Base-by-base conservation (phyloP, 108 stramenopile genomes). In the Epipyxis sp. region DNA sequence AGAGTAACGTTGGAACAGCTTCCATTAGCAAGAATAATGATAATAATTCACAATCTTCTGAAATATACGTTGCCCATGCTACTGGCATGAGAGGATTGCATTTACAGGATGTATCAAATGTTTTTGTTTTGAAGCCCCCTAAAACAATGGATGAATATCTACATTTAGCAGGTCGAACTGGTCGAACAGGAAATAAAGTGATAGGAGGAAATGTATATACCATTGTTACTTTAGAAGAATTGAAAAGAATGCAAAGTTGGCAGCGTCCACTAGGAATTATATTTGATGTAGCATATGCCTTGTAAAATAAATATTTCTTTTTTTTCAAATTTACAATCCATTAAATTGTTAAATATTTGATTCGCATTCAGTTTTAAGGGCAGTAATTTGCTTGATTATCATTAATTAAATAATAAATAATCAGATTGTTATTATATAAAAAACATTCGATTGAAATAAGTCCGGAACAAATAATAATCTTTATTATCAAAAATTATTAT, bases 121-220 rank as follows among this genome's bases (percentile, higher is more conserved):
- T 97, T 20, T 78, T 97, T 37, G 84, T 93, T 44, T 87, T 94
- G 39, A 91, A 93, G 37, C 84, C 86, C 76, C 90, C 96, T 1
- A 78, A 80, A n/a, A 87, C 91, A 43, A 91, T 92, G 0, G 94
- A 97, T 80, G 94, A 94, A 78, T 97, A 97, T 85, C 90, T 90
- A 0, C 96, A 97, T 80, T 92, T 97, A 81, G 94, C 96, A 29
- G 96, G 96, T 0, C 80, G 96, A 40, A 93, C 93, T 29, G 96
- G 96, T 68, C 86, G 96, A 6, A 29, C 34, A 6, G 20, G 46
- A 13, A 13, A 13, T 6, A 50, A 50, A 20, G 20, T 13, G 6
- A 50, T 13, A 50, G 20, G 20, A 20, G 46, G 46, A 50, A 25
- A 32, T 65, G 35, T 65, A 32, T 16, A 6, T 6, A 65, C 61